Evolutionary conservation across 1,284 basidiomycete genomes (phyloP).

Genomic region (Cutaneotrichosporon cavernicola): DNA sequence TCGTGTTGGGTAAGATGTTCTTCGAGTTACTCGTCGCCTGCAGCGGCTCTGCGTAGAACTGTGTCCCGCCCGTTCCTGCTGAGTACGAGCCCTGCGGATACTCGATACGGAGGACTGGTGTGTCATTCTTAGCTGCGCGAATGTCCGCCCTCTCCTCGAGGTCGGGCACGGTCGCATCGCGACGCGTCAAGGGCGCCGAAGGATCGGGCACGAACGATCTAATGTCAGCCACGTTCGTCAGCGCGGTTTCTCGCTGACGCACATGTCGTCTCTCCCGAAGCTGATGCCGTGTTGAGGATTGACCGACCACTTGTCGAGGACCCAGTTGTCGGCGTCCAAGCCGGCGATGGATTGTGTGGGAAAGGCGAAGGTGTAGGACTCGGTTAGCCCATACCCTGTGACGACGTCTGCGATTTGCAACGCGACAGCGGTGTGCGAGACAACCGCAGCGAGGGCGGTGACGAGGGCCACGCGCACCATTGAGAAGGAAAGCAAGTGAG

Average conservation of each 20-base stretch:
- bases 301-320: slow-evolving; percentile 40
- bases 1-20: slow-evolving; percentile 21
- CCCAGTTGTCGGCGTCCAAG: slow-evolving; percentile 38
- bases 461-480: slow-evolving; percentile 13
- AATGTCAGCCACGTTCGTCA: background rate
- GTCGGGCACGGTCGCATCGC: background rate
- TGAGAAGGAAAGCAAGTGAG: background rate
- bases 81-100: slow-evolving; percentile 52
- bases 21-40: slow-evolving; percentile 22
- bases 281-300: slow-evolving; percentile 32
- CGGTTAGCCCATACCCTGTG: slow-evolving; percentile 27
- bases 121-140: slow-evolving; percentile 17
- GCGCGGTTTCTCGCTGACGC: slow-evolving; percentile 11
- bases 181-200: background rate
- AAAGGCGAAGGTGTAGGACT: slow-evolving; percentile 32
- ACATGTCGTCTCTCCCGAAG: slow-evolving; percentile 39
- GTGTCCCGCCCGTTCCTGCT: slow-evolving; percentile 49
- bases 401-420: slow-evolving; percentile 14
- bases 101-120: slow-evolving; percentile 43
- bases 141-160: slow-evolving; percentile 24
- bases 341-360: slow-evolving; percentile 32
- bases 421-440: background rate
- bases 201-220: slow-evolving; percentile 41
- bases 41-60: slow-evolving; percentile 49
- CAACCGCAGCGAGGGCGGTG: slow-evolving; percentile 16